Base-by-base conservation (phyloP, 1,139 yeast species). In the Yamadazyma triangularis region DNA sequence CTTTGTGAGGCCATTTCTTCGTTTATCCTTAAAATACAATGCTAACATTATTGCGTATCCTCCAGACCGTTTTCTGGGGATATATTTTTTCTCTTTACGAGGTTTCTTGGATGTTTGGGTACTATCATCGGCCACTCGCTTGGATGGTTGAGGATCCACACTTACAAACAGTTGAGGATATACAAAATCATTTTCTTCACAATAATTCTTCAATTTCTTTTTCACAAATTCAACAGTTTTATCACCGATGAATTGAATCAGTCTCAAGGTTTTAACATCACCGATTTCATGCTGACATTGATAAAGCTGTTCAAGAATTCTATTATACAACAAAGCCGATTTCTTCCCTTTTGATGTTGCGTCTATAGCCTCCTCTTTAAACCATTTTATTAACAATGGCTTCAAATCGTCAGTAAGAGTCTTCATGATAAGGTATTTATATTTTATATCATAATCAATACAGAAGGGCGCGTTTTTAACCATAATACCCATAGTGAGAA, bases 31-130 rank as follows among this genome's bases (percentile, higher is more conserved):
- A 26, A 75, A 63, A 31, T 73, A 64, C 10, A 91, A 56, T 0
- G 83, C 82, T 13, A 88, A 43, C 23, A 91, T 48, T 5, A 91
- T 83, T 0, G 94, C 96, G 58, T 84, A 91, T 0, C 88, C 93
- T 0, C 97, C 96, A 0, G 95, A 77, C 25, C 93, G 62, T 40
- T 77, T 77, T 27, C 70, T 68, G 1, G 98, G 98, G 0, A 89
- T 70, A 51, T 86, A 91, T 25, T 57, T 61, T 35, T 67, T 62
- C 32, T 50, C 61, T 34, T 56, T 52, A 25, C 48, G 52, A 36
- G 33, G 47, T 51, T 36, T 47, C 22, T 31, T 22, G 9, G 32
- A 11, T n/a, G n/a, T 15, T 8, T 12, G n/a, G 16, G 14, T 23
- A 13, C 13, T 4, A 16, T 29, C 29, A 7, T 13, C 13, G 6